Base-by-base conservation (phyloP, 2,329 filamentous ascomycete species). In the Myriosclerotinia duriaeana region DNA sequence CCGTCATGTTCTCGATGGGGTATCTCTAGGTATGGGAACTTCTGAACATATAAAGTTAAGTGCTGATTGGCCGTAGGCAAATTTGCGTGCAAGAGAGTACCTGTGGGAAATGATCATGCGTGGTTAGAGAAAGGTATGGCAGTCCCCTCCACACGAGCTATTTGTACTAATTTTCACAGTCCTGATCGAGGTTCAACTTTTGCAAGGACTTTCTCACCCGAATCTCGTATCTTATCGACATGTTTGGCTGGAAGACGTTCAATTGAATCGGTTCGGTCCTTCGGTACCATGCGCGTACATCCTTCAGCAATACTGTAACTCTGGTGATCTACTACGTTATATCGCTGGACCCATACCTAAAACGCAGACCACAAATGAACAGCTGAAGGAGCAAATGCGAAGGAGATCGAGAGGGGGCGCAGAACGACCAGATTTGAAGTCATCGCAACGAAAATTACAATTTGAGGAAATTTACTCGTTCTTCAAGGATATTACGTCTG, bases 391-490 rank as follows among this genome's bases (percentile, higher is more conserved):
- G 8, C 90, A 91, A 64, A 86, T 96, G 76, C 87, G 95, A 55
- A 86, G 94, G 63, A 87, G 87, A 64, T 97, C 95, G 3, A 92
- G 87, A 73, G 64, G 64, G 14, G 87, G 92, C 53, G 77, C 84
- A 2, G 92, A 96, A 53, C 81, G 83, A 0, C 86, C 72, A 22
- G 68, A 73, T 67, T 15, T 72, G 30, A 68, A 62, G 22, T 55
- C 66, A 9, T 53, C 64, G 8, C 72, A 73, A 53, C 70, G 75
- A 52, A 76, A 76, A 59, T 66, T 92, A 54, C 83, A 87, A 0
- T 91, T 97, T 68, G 94, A 98, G 68, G 91, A 98, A 73, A 98
- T 99, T 34, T 97, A 96, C 78, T 96, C 93, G 0, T 90, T 98
- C 69, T 99, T 99, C 81, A 91, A 89, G 74, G 95, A 99, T 75